Evolutionary conservation across 2,329 filamentous ascomycete genomes (phyloP).

Genomic region (Nemania diffusa): DNA sequence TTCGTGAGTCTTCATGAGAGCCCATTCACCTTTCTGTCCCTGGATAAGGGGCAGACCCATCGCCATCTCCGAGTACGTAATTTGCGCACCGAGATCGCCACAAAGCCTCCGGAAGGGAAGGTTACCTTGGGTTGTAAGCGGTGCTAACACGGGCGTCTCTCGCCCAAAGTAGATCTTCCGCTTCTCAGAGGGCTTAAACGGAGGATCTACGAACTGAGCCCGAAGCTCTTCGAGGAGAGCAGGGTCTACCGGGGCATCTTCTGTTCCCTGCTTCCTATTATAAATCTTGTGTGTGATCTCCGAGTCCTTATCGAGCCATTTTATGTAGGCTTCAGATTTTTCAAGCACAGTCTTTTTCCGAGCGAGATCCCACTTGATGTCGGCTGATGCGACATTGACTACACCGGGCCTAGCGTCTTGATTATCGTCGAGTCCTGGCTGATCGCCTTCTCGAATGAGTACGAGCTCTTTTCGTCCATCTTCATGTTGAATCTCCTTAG

Average conservation of each 20-base stretch:
- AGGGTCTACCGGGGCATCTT: conserved; percentile 52
- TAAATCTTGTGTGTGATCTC: conserved; percentile 60
- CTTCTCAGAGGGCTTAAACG: conserved; percentile 92
- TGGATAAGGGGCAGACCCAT: conserved; percentile 90
- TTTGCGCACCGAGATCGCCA: conserved; percentile 85
- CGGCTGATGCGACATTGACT: conserved; percentile 77
- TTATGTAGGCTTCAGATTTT: conserved; percentile 78
- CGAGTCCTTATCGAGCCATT: conserved; percentile 78
- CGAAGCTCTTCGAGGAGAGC: conserved; percentile 71
- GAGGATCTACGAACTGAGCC: conserved; percentile 85
- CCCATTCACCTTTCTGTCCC: conserved; percentile 92
- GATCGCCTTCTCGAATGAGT: conserved; percentile 66
- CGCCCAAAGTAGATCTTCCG: conserved; percentile 91
- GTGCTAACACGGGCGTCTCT: conserved; percentile 93
- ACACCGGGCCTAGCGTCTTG: conserved; percentile 68
- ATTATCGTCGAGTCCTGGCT: conserved; percentile 57
- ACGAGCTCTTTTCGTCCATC: conserved; percentile 87
- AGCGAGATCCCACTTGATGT: conserved; percentile 78
- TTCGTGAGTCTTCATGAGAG: conserved; percentile 90
- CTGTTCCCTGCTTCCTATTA: conserved; percentile 55
- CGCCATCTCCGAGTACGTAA: conserved; percentile 99
- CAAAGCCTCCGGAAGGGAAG: conserved; percentile 93
- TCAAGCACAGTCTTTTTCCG: conserved; percentile 77
- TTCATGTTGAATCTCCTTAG: conserved; percentile 77
- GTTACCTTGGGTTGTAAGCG: conserved; percentile 96